A percentile compares a stretch with the other conserved stretches of the same genome.
Evolutionary conservation across 345 rosid genomes (phyloP).

Genomic region (Isatis tinctoria): DNA sequence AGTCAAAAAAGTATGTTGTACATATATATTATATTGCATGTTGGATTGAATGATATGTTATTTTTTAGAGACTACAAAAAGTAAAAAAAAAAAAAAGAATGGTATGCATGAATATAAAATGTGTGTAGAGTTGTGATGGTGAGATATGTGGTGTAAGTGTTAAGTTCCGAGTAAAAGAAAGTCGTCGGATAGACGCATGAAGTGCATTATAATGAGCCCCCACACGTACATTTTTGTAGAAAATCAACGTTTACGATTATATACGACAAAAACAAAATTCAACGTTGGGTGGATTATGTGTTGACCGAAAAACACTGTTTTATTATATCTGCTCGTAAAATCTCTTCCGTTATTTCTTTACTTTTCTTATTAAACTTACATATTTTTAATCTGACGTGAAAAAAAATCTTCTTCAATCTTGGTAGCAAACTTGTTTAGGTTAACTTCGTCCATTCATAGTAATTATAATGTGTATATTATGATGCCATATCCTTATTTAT

Average conservation of each 20-base stretch:
- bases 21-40: conserved; percentile 2
- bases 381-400: no score
- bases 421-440: neutral
- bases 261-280: conserved; percentile 18
- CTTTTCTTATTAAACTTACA: neutral
- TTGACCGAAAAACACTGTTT: conserved; percentile 10
- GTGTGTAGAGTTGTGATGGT: neutral
- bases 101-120: neutral
- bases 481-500: neutral
- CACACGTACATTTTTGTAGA: conserved; percentile 13
- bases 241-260: conserved; percentile 17
- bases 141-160: conserved; percentile 12
- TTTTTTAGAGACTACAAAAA: neutral
- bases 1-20: conserved; percentile 22
- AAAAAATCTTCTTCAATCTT: neutral
- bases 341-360: neutral
- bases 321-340: neutral
- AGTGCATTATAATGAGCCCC: conserved; percentile 14
- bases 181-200: conserved; percentile 20
- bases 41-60: conserved; percentile 1
- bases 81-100: neutral
- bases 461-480: neutral
- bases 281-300: conserved; percentile 25
- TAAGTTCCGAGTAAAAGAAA: conserved; percentile 3
- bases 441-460: neutral